Evolutionary conservation across 2,329 filamentous ascomycete genomes (phyloP).

Genomic region (Kalaharituber pfeilii): DNA sequence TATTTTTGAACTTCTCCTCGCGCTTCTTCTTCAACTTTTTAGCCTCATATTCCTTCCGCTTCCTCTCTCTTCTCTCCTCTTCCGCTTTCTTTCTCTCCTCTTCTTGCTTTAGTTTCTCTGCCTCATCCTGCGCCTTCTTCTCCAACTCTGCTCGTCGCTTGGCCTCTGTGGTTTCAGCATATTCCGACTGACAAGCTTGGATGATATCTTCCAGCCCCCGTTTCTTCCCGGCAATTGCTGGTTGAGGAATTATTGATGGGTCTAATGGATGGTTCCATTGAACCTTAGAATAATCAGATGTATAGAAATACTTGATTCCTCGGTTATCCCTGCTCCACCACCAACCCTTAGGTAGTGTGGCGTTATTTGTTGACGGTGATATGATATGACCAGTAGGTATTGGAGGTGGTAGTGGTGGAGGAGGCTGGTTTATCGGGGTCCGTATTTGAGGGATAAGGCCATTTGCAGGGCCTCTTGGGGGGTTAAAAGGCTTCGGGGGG

Average conservation of each 20-base stretch:
- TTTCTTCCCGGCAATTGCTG: constrained; percentile 9
- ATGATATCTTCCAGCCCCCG: neutral
- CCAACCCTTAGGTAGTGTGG: constrained; percentile 5
- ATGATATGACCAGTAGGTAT: constrained; percentile 12
- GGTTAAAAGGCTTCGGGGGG: neutral
- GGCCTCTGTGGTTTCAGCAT: constrained; percentile 1
- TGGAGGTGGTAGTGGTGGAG: constrained; percentile 12
- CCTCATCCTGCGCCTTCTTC: constrained; percentile 23
- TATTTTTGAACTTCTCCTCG: neutral
- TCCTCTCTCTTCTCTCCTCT: constrained; percentile 35
- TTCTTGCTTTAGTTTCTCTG: constrained; percentile 8
- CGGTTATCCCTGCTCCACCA: neutral
- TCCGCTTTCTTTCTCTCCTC: constrained; percentile 24
- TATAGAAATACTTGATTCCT: constrained; percentile 20
- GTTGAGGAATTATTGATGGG: constrained; percentile 9
- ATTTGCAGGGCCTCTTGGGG: constrained; percentile 4
- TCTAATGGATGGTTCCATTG: constrained; percentile 2
- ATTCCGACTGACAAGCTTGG: neutral
- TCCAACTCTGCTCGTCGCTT: constrained; percentile 11
- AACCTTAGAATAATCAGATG: constrained; percentile 24
- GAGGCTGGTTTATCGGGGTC: constrained; percentile 4
- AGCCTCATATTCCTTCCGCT: constrained; percentile 49
- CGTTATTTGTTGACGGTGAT: constrained; percentile 9
- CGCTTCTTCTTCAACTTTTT: constrained; percentile 51
- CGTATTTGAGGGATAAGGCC: neutral